A percentile compares a stretch with the other conserved stretches of the same genome.
Evolutionary conservation across 2,329 filamentous ascomycete genomes (phyloP).

Genomic region (Stagonosporopsis tanaceti): DNA sequence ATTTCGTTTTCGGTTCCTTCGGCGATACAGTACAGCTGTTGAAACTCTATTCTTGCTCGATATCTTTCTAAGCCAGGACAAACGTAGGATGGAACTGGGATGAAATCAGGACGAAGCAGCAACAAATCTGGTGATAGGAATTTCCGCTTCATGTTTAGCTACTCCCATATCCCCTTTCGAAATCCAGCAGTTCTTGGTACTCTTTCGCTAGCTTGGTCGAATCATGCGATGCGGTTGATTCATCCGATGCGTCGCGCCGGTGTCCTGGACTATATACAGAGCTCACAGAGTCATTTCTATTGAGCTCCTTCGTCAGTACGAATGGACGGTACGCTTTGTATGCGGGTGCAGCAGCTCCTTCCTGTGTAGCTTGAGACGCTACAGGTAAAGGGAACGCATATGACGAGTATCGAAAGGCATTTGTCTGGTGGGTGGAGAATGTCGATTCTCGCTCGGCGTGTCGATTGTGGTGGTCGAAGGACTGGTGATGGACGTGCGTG

Average conservation of each 20-base stretch:
- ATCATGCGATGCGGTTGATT: conserved; percentile 27
- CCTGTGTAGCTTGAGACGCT: not conserved
- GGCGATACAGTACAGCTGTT: not conserved
- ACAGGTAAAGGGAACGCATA: not conserved
- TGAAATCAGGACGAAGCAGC: not conserved
- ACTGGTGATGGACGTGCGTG: conserved; percentile 5
- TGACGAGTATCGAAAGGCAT: conserved; percentile 10
- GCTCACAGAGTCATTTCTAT: conserved; percentile 4
- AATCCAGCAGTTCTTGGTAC: conserved; percentile 35
- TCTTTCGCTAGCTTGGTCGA: conserved; percentile 33
- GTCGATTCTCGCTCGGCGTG: not conserved
- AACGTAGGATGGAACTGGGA: not conserved
- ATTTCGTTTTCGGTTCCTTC: not conserved
- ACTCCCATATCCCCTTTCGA: conserved; percentile 30
- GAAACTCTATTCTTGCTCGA: not conserved
- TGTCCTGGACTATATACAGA: conserved; percentile 17
- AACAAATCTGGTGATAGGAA: too few species aligned
- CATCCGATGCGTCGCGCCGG: conserved; percentile 23
- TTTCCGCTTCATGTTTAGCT: not conserved
- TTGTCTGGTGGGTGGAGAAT: conserved; percentile 5
- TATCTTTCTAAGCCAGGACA: not conserved
- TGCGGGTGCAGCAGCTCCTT: not conserved
- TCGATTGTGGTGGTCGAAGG: not conserved
- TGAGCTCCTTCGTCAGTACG: conserved; percentile 1
- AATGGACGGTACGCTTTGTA: conserved; percentile 17